A percentile compares a stretch with the other conserved stretches of the same genome.
phyloP scores from a whole-genome alignment of 1,284 basidiomycete genomes.

The Cryptococcus sp. region DNA sequence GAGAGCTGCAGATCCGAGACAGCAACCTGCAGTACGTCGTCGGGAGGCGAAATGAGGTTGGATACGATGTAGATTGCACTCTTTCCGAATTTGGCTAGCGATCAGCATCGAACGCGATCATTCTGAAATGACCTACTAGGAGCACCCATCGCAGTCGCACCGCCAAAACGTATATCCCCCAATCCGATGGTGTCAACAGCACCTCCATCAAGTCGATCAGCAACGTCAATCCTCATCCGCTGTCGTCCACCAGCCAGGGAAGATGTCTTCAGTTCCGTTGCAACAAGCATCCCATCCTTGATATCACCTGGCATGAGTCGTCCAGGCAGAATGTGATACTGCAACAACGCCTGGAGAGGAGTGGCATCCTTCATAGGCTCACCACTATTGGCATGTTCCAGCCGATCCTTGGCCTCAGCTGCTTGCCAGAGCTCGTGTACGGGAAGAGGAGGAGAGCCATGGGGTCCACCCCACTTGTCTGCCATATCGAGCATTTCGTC shows the following conservation, averaged over 20 bases:
- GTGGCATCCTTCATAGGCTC: conserved; percentile 30
- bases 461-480: conserved; percentile 36
- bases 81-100: conserved; percentile 64
- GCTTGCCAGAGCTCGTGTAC: conserved; percentile 1
- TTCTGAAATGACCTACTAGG: conserved; percentile 55
- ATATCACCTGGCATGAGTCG: conserved; percentile 66
- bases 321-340: conserved; percentile 83
- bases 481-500: conserved; percentile 69
- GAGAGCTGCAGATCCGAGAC: conserved; percentile 79
- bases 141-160: conserved; percentile 72
- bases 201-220: conserved; percentile 23
- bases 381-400: neutral
- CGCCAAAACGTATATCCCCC: conserved; percentile 73
- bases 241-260: conserved; percentile 66
- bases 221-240: conserved; percentile 67
- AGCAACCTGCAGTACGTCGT: conserved; percentile 74
- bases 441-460: neutral
- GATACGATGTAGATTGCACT: conserved; percentile 88
- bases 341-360: conserved; percentile 40
- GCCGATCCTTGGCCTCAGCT: neutral
- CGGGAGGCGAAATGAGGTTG: conserved; percentile 73
- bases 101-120: conserved; percentile 1
- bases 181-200: conserved; percentile 42
- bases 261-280: conserved; percentile 68
- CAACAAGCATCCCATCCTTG: conserved; percentile 66